Percentiles rank a stretch among this genome's conserved stretches.
Conservation (phyloP, 164 flowering plant species). For the Houttuynia cordata region DNA sequence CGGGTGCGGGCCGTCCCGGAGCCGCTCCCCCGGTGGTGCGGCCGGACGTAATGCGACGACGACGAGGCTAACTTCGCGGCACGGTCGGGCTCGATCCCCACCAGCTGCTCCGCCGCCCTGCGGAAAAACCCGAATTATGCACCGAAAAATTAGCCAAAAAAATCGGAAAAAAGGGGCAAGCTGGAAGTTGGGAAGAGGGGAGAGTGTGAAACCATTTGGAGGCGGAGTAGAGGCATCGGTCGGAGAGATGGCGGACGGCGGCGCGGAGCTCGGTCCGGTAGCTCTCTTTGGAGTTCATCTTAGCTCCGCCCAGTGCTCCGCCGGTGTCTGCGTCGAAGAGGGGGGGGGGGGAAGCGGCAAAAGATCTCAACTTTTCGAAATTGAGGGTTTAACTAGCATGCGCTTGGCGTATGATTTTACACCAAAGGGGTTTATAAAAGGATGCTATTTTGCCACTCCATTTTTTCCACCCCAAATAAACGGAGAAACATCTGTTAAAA, state of each 20-base stretch:
- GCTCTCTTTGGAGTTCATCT: constrained; percentile 30
- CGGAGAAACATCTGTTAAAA: no score
- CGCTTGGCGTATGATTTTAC: neutral
- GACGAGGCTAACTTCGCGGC: constrained; percentile 59
- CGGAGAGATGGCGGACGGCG: constrained; percentile 76
- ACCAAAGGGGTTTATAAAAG: no score
- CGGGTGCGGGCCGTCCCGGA: neutral
- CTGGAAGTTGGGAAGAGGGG: constrained; percentile 2
- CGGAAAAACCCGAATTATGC: neutral
- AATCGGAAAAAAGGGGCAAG: neutral
- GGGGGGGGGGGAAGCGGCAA: neutral
- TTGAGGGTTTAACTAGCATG: neutral
- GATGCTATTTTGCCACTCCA: no score
- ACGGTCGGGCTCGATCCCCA: constrained; percentile 87
- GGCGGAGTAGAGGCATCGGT: constrained; percentile 96
- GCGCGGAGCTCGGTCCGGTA: constrained; percentile 71
- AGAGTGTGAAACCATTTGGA: constrained; percentile 57
- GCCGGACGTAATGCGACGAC: constrained; percentile 6
- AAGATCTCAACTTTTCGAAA: neutral
- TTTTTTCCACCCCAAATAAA: no score
- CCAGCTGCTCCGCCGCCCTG: constrained; percentile 95
- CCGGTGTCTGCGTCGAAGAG: neutral
- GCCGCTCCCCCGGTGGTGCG: neutral
- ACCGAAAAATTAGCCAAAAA: neutral
- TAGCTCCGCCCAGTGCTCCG: neutral